Conservation (phyloP, 176 grass and related monocot species). For the Aegilops sharonensis region DNA sequence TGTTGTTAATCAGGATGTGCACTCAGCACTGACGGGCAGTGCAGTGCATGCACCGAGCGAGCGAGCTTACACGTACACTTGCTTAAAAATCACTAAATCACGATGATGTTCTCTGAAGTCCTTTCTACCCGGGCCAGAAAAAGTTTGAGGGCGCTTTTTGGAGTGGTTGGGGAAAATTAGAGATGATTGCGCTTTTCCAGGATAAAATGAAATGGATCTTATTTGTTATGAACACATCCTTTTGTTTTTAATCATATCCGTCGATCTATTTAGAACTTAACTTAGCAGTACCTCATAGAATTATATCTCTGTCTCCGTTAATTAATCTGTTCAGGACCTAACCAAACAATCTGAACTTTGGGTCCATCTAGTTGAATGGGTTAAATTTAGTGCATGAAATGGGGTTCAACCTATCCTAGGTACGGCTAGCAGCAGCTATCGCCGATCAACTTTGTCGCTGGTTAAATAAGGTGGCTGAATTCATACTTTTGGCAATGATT, state of each 20-base stretch:
- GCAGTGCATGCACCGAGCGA: neutral
- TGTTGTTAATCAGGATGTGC: constrained; percentile 16
- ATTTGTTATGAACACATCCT: neutral
- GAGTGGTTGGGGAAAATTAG: neutral
- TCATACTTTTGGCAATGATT: constrained; percentile 1
- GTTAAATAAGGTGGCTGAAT: neutral
- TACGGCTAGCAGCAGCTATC: neutral
- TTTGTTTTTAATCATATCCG: constrained; percentile 7
- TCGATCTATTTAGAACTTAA: neutral
- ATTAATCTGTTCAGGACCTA: neutral
- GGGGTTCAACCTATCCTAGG: neutral
- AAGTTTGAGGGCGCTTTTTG: neutral
- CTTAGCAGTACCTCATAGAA: neutral
- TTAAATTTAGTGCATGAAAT: neutral
- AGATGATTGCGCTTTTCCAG: neutral
- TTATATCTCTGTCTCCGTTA: neutral
- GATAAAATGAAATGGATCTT: neutral
- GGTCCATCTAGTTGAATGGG: neutral
- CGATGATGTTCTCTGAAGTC: neutral
- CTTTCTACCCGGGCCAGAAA: neutral
- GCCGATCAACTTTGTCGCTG: neutral
- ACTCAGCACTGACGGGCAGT: neutral
- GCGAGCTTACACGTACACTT: constrained; percentile 23
- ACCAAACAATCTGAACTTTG: neutral
- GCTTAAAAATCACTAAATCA: neutral